Conservation (phyloP, 352 stramenopile species). For the Hyphochytrium catenoides region DNA sequence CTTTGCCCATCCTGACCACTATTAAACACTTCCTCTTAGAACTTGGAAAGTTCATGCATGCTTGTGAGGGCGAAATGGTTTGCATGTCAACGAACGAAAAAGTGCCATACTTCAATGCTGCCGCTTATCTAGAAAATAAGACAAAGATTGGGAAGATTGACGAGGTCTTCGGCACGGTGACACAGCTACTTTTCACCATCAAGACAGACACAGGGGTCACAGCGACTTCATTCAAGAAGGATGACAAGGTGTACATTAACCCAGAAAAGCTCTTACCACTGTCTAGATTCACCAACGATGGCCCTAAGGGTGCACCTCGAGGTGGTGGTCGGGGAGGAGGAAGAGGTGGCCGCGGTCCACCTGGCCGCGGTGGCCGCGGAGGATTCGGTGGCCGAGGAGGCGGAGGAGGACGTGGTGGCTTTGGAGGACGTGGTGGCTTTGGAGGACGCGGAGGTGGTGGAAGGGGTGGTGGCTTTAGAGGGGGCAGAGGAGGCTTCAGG, state of each 20-base stretch:
- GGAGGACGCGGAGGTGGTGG: constrained; percentile 18
- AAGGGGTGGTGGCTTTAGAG: constrained; percentile 19
- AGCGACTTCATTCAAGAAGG: constrained; percentile 80
- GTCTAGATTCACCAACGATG: constrained; percentile 81
- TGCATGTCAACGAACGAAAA: constrained; percentile 86
- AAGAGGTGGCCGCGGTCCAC: constrained; percentile 12
- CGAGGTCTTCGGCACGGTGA: constrained; percentile 93
- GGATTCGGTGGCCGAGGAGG: constrained; percentile 11
- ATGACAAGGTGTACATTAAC: constrained; percentile 92
- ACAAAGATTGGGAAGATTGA: constrained; percentile 96
- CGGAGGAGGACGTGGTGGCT: constrained; percentile 12
- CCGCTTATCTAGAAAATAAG: constrained; percentile 96
- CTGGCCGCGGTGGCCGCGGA: constrained; percentile 13
- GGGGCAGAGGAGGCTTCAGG: constrained; percentile 11
- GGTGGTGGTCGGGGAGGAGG: constrained; percentile 17
- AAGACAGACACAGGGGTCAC: constrained; percentile 85
- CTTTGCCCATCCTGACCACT: not conserved
- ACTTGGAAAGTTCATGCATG: constrained; percentile 82
- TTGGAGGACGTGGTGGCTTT: constrained; percentile 13
- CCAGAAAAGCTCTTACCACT: constrained; percentile 89
- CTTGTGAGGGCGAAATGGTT: constrained; percentile 91
- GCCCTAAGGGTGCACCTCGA: constrained; percentile 20
- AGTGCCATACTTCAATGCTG: constrained; percentile 97
- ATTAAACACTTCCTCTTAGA: constrained; percentile 38
- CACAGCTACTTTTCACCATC: constrained; percentile 87